These are phyloP conservation scores for Hygrocybe punicea DNA, from an alignment of 768 basidiomycete genomes.

Conservation along the genomic window DNA sequence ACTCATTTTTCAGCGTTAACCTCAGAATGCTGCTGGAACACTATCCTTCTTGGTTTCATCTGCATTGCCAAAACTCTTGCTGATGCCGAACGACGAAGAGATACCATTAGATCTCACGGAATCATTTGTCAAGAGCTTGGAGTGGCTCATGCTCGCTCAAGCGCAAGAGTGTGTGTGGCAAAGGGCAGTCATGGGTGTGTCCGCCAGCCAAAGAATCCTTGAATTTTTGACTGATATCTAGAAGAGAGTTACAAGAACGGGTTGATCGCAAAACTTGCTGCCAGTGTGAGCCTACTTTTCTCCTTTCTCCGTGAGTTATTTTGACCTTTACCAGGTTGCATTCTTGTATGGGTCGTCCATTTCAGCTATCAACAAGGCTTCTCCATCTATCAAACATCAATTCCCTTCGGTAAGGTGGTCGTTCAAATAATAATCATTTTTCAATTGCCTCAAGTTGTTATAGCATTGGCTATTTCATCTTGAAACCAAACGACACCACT, in stretches of 20 bases:
- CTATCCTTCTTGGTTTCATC: constrained; percentile 57
- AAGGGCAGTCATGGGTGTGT: constrained; percentile 74
- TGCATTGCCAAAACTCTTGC: constrained; percentile 50
- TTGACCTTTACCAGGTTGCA: constrained; percentile 42
- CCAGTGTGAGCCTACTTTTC: constrained; percentile 44
- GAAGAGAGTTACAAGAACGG: constrained; percentile 73
- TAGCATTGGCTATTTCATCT: constrained; percentile 82
- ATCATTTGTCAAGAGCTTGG: constrained; percentile 58
- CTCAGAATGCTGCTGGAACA: constrained; percentile 65
- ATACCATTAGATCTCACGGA: constrained; percentile 63
- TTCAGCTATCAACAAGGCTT: constrained; percentile 42
- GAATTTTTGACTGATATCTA: neutral
- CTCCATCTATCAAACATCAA: constrained; percentile 41
- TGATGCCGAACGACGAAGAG: constrained; percentile 50
- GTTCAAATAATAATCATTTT: neutral
- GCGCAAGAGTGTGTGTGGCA: constrained; percentile 99
- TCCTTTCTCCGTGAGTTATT: neutral
- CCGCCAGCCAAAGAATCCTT: neutral
- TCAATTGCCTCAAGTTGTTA: constrained; percentile 1
- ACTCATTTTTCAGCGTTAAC: neutral
- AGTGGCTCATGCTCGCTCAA: constrained; percentile 83
- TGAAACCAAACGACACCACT: constrained; percentile 80
- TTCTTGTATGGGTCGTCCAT: constrained; percentile 59
- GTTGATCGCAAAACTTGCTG: constrained; percentile 78
- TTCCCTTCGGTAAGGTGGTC: constrained; percentile 51